Evolutionary conservation across 163 green algal genomes (phyloP).

Genomic region (Trebouxiophyceae sp.): DNA sequence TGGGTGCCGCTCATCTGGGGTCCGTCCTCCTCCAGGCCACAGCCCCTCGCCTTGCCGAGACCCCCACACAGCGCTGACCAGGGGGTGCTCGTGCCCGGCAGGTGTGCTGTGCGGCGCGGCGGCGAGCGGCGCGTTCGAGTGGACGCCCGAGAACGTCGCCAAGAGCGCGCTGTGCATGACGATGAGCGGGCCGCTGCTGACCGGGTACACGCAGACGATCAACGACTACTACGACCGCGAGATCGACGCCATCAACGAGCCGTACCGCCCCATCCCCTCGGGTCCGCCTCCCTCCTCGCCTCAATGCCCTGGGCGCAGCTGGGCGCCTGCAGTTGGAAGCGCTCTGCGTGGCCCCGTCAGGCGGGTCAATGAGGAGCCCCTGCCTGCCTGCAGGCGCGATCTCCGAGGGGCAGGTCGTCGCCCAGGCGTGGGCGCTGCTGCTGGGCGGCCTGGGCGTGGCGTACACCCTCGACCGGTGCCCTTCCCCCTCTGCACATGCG

Average conservation of each 20-base stretch:
- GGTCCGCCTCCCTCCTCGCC: conserved; percentile 17
- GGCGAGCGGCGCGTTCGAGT: conserved; percentile 82
- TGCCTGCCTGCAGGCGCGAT: conserved; percentile 72
- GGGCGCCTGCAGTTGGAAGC: not conserved
- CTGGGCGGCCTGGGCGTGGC: conserved; percentile 70
- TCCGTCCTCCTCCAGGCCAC: no score
- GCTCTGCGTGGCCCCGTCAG: not conserved
- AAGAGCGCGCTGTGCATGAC: conserved; percentile 86
- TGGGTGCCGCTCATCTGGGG: conserved; percentile 98
- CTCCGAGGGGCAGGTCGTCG: conserved; percentile 69
- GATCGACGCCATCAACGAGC: conserved; percentile 99
- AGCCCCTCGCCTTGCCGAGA: no score
- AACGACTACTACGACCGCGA: conserved; percentile 98
- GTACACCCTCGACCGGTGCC: conserved; percentile 65
- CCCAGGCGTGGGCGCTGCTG: conserved; percentile 83
- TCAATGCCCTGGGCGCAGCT: not conserved
- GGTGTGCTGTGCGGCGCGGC: conserved; percentile 94
- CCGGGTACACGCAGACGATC: conserved; percentile 94
- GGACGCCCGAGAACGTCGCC: conserved; percentile 68
- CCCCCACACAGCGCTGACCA: no score
- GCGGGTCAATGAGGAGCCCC: no score
- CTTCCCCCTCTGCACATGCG: not conserved
- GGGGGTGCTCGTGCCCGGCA: no score
- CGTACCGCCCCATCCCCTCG: conserved; percentile 94
- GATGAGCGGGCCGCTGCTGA: conserved; percentile 91